A percentile compares a stretch with the other conserved stretches of the same genome.
phyloP scores from a whole-genome alignment of 2,329 filamentous ascomycete species.

The Colletotrichum sp. region DNA sequence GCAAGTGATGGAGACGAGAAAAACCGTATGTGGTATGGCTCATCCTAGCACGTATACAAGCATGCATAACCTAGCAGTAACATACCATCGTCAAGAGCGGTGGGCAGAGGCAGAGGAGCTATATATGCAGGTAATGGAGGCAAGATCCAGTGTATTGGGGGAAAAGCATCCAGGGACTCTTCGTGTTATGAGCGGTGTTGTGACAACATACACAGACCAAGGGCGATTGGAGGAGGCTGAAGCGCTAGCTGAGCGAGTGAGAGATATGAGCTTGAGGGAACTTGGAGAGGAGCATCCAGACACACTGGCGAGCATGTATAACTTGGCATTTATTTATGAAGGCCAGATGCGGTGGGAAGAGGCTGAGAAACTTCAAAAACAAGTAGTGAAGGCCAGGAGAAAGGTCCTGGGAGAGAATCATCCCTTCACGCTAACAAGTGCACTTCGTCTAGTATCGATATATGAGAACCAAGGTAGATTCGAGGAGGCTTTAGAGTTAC shows the following conservation, averaged over 20 bases:
- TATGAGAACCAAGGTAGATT: not conserved
- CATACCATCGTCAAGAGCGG: not conserved
- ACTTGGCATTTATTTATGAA: not conserved
- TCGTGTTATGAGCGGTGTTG: accelerated
- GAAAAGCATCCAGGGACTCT: not conserved
- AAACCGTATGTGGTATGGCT: not conserved
- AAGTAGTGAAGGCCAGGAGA: accelerated
- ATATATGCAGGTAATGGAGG: not conserved
- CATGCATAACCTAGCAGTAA: not conserved
- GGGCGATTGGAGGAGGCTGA: not conserved
- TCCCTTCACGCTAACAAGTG: accelerated
- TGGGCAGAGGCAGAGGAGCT: constrained; percentile 4
- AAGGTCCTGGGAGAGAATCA: not conserved
- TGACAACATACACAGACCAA: accelerated
- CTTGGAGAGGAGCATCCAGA: not conserved
- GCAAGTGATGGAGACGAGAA: not conserved
- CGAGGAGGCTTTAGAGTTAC: not conserved
- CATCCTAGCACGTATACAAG: not conserved
- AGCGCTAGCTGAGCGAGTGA: not conserved
- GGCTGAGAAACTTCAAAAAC: not conserved
- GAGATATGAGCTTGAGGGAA: not conserved
- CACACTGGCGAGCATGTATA: not conserved
- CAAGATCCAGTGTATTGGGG: not conserved
- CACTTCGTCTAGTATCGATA: accelerated
- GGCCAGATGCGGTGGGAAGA: not conserved